A percentile compares a stretch with the other conserved stretches of the same genome.
phyloP scores from a whole-genome alignment of 352 stramenopile genomes.

The Phytophthora foliorum region DNA sequence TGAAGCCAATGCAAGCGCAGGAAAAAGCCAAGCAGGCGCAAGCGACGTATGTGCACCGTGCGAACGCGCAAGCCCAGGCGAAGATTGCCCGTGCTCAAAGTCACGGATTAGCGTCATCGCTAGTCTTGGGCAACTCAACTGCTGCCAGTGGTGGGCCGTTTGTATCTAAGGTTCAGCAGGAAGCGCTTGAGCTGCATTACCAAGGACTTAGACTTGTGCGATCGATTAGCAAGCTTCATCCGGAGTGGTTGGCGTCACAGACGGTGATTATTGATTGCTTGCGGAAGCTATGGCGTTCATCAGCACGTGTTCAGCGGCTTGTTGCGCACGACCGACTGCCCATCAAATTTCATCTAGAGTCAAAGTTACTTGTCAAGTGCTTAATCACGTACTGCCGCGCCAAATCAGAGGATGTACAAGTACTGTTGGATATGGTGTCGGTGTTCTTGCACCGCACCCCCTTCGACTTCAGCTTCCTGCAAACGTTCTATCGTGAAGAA shows the following conservation, averaged over 20 bases:
- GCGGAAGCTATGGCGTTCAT: constrained; percentile 95
- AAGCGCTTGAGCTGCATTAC: constrained; percentile 95
- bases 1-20: constrained; percentile 89
- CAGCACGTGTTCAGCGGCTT: constrained; percentile 79
- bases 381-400: constrained; percentile 94
- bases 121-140: constrained; percentile 31
- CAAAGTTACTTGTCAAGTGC: constrained; percentile 95
- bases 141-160: constrained; percentile 52
- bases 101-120: constrained; percentile 55
- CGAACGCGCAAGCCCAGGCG: constrained; percentile 88
- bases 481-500: constrained; percentile 90
- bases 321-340: constrained; percentile 77
- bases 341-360: constrained; percentile 96
- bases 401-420: constrained; percentile 95
- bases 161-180: constrained; percentile 80
- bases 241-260: constrained; percentile 87
- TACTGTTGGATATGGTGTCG: constrained; percentile 96
- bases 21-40: constrained; percentile 93
- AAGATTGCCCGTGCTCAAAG: constrained; percentile 86
- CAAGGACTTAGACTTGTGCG: constrained; percentile 95
- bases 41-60: constrained; percentile 87
- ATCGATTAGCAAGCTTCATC: constrained; percentile 92
- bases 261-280: constrained; percentile 94
- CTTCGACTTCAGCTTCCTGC: constrained; percentile 96
- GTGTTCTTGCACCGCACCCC: constrained; percentile 95